Conservation (phyloP, 2,329 filamentous ascomycete genomes). For the Cladosporium phlei region DNA sequence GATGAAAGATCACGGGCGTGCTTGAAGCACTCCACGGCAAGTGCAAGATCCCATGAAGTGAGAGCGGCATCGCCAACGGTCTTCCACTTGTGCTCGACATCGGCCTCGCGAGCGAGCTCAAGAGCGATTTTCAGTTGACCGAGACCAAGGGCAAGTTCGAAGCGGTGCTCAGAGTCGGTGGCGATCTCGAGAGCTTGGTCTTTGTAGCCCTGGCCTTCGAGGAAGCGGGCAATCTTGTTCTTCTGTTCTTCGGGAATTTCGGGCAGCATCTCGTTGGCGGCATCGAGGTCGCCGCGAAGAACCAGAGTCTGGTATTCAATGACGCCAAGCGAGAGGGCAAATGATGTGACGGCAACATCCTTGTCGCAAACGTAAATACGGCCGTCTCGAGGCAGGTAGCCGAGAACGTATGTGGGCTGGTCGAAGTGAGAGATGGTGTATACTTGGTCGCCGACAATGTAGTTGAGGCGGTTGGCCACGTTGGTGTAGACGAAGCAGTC, state of each 20-base stretch:
- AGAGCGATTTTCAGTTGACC: constrained; percentile 81
- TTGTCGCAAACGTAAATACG: constrained; percentile 93
- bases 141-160: constrained; percentile 80
- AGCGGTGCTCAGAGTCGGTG: constrained; percentile 92
- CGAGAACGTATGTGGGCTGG: constrained; percentile 87
- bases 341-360: constrained; percentile 87
- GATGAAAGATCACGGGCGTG: constrained; percentile 88
- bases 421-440: constrained; percentile 98
- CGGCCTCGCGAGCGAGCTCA: constrained; percentile 73
- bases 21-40: constrained; percentile 89
- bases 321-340: constrained; percentile 82
- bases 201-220: constrained; percentile 96
- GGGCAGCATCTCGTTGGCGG: constrained; percentile 76
- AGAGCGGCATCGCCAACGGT: constrained; percentile 90
- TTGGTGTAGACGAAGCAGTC: constrained; percentile 99
- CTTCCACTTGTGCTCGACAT: constrained; percentile 98
- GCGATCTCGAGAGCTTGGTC: constrained; percentile 91
- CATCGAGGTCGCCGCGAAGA: constrained; percentile 86
- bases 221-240: constrained; percentile 95
- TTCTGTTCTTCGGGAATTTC: constrained; percentile 88
- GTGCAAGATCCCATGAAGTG: constrained; percentile 74
- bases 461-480: constrained; percentile 83
- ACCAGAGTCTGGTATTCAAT: constrained; percentile 97
- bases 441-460: constrained; percentile 94
- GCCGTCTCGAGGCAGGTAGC: constrained; percentile 93